Evolutionary conservation across 78 protist genomes (phyloP).

Genomic region (Dictyostelium purpureum): DNA sequence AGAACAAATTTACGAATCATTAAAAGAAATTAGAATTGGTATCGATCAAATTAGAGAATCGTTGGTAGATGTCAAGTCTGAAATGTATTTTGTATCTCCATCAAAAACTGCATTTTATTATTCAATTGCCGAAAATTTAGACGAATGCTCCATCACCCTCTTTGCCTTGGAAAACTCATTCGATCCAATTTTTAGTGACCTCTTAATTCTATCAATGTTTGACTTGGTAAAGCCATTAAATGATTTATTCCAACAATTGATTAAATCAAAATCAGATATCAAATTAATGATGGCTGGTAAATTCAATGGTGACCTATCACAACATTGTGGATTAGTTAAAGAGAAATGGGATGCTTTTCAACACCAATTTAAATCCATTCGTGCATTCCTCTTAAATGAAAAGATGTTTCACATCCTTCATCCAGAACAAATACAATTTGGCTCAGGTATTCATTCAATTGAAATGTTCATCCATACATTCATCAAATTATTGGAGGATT

Average conservation of each 20-base stretch:
- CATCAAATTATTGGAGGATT: neutral
- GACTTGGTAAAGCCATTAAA: neutral
- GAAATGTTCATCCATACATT: neutral
- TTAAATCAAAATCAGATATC: neutral
- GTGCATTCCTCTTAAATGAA: constrained; percentile 11
- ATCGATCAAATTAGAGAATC: neutral
- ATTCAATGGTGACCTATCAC: neutral
- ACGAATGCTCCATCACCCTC: neutral
- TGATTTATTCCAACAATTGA: neutral
- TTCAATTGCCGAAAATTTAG: neutral
- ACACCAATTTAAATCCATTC: neutral
- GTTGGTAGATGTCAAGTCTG: constrained; percentile 8
- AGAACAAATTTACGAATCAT: neutral
- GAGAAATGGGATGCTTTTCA: neutral
- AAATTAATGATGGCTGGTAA: neutral
- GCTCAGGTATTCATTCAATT: constrained; percentile 47
- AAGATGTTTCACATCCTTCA: neutral
- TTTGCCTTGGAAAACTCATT: constrained; percentile 43
- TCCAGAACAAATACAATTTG: constrained; percentile 65
- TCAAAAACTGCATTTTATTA: neutral
- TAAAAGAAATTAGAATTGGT: neutral
- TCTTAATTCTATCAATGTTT: constrained; percentile 21
- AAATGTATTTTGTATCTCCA: constrained; percentile 2
- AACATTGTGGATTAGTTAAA: neutral
- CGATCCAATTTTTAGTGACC: neutral